phyloP scores from a whole-genome alignment of 2,329 filamentous ascomycete genomes.

The Leptosphaerulina australis region DNA sequence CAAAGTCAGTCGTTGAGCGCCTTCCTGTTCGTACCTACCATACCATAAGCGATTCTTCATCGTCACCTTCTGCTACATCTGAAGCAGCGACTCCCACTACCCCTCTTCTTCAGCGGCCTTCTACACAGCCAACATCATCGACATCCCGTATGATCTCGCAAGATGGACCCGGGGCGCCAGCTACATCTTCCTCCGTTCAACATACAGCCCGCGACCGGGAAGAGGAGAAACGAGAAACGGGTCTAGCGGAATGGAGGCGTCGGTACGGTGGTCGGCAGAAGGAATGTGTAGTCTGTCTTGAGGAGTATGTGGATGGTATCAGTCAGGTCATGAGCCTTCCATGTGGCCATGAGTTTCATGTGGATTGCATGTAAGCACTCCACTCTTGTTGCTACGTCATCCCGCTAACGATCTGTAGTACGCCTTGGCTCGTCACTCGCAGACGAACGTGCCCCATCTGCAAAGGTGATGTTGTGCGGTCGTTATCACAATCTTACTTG shows the following conservation, averaged over 20 bases:
- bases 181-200: constrained; percentile 40
- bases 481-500: constrained; percentile 43
- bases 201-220: constrained; percentile 45
- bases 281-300: constrained; percentile 94
- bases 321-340: constrained; percentile 96
- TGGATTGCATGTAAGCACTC: constrained; percentile 89
- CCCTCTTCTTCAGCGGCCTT: constrained; percentile 69
- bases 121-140: constrained; percentile 39
- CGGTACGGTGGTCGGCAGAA: constrained; percentile 70
- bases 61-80: constrained; percentile 64
- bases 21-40: constrained; percentile 96
- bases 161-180: constrained; percentile 65
- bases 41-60: constrained; percentile 69
- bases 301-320: constrained; percentile 94
- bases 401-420: constrained; percentile 61
- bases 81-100: constrained; percentile 74
- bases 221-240: constrained; percentile 60
- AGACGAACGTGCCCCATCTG: constrained; percentile 98
- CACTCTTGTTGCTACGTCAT: neutral
- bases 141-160: constrained; percentile 67
- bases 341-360: constrained; percentile 97
- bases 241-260: constrained; percentile 59
- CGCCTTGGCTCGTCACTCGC: constrained; percentile 93
- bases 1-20: constrained; percentile 92
- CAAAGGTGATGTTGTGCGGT: constrained; percentile 88